Evolutionary conservation across 331 rosid genomes (phyloP).

Genomic region (Ulmus americana): DNA sequence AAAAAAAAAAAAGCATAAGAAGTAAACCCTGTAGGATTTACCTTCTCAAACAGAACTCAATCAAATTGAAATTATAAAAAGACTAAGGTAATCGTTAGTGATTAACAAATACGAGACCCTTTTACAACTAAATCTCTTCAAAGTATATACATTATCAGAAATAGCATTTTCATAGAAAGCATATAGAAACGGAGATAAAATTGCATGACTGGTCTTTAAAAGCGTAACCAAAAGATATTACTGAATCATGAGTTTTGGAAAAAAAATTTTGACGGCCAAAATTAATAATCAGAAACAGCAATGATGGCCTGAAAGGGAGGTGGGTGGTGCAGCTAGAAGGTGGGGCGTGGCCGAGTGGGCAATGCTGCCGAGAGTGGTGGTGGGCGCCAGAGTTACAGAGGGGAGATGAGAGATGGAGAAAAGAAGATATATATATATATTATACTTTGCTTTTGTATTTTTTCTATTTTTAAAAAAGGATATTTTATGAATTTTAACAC

Average conservation of each 20-base stretch:
- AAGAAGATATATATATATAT: no score
- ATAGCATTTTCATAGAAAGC: not conserved
- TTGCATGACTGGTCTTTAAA: not conserved
- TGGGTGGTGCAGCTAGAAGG: no score
- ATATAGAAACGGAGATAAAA: slow-evolving; percentile 1
- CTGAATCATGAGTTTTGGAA: not conserved
- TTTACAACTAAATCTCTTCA: slow-evolving; percentile 13
- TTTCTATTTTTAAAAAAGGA: no score
- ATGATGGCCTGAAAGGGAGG: no score
- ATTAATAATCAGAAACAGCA: no score
- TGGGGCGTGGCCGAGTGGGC: no score
- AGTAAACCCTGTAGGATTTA: slow-evolving; percentile 9
- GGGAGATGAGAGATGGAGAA: no score
- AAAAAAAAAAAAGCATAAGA: slow-evolving; percentile 20
- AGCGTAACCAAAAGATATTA: not conserved
- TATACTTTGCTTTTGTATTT: no score
- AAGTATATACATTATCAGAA: not conserved
- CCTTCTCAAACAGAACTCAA: slow-evolving; percentile 17
- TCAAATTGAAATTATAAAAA: not conserved
- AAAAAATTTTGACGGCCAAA: not conserved
- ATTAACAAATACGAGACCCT: slow-evolving; percentile 1
- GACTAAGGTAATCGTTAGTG: slow-evolving; percentile 11
- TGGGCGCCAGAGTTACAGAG: no score
- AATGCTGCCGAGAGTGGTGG: no score
- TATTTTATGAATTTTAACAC: no score